Evolutionary conservation across 306 rosid species (phyloP), one percentile per base, ranked within the genome.

Genomic region (Quercus glauca): DNA sequence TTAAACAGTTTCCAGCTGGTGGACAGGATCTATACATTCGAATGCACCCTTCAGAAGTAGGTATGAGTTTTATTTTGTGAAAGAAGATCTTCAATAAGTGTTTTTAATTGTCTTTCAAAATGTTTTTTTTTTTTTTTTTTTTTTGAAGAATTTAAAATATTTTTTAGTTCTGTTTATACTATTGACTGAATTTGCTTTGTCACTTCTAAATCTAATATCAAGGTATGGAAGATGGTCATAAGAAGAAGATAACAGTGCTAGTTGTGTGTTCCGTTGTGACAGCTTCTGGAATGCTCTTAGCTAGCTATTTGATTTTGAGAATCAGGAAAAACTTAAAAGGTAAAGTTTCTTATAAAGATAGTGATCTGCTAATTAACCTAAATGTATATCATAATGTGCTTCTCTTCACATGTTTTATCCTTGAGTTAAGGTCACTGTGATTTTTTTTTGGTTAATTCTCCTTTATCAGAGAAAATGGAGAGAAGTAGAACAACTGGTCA

Each of bases 21-120:
- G 89, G 85, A 7, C 91, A 87, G 71, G 82, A 83, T 79, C 10
- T 91, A n/a, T 89, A 82, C 63, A 74, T 91, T 28, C 77, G 85
- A 76, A 26, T 75, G 52, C 69, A 75, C 0, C 82, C 73, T 12
- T 75, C 88, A 1, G 80, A 82, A 20, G 12, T 73, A 35, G 96
- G 93, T 91, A 77, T 6, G 65, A 1, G 10, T 28, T 65, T 52
- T 2, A 19, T 5, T 75, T 70, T 17, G 18, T 23, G 31, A 21
- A 23, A 8, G 65, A 21, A 58, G 4, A 59, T 20, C 15, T 5
- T 58, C 65, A 8, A 12, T 49, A 13, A 12, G 53, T 12, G 15
- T 12, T 49, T 49, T 49, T 3, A 49, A 10, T 13, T 49, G 17
- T 49, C 53, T 10, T 49, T 10, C 15, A 49, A 49, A 3, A 6